Evolutionary conservation across 2,329 filamentous ascomycete genomes (phyloP).

Genomic region (Scytalidium sp.): DNA sequence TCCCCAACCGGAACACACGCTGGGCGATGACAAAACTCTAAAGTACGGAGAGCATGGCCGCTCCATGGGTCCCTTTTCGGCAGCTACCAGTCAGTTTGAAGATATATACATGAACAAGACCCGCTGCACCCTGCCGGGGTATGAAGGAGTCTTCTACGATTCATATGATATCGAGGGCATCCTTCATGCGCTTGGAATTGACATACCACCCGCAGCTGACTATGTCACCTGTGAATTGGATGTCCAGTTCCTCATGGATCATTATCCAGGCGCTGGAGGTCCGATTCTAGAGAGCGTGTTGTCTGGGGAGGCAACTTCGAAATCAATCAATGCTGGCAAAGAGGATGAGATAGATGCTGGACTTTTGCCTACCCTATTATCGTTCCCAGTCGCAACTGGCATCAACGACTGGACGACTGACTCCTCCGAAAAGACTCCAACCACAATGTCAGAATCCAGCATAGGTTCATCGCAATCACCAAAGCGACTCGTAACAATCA

Average conservation of each 20-base stretch:
- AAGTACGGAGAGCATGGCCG: slow-evolving; percentile 30
- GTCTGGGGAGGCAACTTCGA: neutral
- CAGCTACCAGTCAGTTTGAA: slow-evolving; percentile 34
- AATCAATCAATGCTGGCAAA: neutral
- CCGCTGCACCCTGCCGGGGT: slow-evolving; percentile 54
- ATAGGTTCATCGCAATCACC: neutral
- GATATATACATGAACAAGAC: slow-evolving; percentile 45
- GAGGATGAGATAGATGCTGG: neutral
- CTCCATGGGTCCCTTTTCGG: slow-evolving; percentile 47
- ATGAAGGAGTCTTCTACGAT: slow-evolving; percentile 75
- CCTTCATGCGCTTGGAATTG: slow-evolving; percentile 59
- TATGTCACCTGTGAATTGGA: slow-evolving; percentile 59
- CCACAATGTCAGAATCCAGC: neutral
- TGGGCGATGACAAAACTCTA: slow-evolving; percentile 22
- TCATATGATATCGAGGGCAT: slow-evolving; percentile 74
- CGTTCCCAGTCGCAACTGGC: neutral
- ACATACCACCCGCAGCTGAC: slow-evolving; percentile 58
- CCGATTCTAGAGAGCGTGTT: too few species aligned
- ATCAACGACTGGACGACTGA: neutral
- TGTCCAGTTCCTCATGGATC: slow-evolving; percentile 4
- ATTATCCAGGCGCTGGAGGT: neutral
- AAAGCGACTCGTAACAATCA: slow-evolving; percentile 20
- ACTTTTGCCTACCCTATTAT: slow-evolving; percentile 1
- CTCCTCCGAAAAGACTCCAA: neutral
- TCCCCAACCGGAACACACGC: slow-evolving; percentile 22